Conservation (phyloP, 2,329 filamentous ascomycete genomes). For the Cytospora piceae region DNA sequence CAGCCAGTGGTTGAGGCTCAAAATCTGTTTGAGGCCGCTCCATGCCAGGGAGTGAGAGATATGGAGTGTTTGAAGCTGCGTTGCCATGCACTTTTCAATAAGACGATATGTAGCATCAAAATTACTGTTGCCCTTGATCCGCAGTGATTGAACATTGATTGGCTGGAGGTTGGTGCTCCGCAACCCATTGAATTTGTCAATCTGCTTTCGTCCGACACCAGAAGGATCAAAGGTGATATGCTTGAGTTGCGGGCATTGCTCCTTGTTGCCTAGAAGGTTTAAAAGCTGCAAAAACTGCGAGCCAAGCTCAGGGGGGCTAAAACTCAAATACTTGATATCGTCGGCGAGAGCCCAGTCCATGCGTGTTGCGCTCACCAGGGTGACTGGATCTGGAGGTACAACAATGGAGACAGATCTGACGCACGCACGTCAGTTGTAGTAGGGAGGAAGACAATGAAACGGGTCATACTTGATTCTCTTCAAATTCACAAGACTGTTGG, state of each 20-base stretch:
- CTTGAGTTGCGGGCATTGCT: neutral
- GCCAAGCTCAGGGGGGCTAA: neutral
- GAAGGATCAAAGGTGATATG: neutral
- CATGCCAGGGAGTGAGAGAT: neutral
- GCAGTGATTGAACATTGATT: neutral
- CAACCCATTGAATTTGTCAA: neutral
- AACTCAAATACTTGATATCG: neutral
- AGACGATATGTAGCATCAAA: neutral
- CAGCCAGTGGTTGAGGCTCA: neutral
- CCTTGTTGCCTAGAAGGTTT: neutral
- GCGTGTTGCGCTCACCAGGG: neutral
- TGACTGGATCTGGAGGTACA: neutral
- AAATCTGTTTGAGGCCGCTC: neutral
- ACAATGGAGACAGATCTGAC: neutral
- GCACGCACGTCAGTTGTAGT: neutral
- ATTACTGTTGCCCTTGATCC: neutral
- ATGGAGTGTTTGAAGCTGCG: neutral
- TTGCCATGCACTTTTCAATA: neutral
- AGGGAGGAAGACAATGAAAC: neutral
- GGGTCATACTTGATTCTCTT: neutral
- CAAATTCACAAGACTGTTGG: neutral
- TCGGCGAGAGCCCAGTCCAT: neutral
- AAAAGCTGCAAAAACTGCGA: neutral
- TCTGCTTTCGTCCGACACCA: neutral
- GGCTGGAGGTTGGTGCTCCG: neutral